A percentile compares a stretch with the other conserved stretches of the same genome.
phyloP scores from a whole-genome alignment of 179 eudicot species.

The Beta corolliflora region DNA sequence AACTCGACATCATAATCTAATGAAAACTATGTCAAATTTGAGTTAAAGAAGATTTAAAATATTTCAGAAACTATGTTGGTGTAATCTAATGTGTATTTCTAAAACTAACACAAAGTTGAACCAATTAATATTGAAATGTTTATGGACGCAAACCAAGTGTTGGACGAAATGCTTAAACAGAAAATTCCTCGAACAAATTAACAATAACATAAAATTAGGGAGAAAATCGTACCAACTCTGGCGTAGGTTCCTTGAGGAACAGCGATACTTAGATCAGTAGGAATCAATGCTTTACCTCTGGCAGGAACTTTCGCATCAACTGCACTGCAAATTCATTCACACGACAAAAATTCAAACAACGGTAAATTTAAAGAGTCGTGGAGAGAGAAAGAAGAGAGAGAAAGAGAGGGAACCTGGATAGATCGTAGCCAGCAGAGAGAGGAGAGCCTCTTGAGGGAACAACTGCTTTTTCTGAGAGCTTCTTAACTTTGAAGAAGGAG shows the following conservation, averaged over 20 bases:
- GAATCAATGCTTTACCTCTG: conserved; percentile 82
- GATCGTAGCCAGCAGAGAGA: conserved; percentile 78
- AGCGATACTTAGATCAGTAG: conserved; percentile 86
- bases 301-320: conserved; percentile 67
- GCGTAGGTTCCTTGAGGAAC: conserved; percentile 87
- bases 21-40: not conserved
- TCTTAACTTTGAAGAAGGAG: conserved; percentile 57
- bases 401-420: conserved; percentile 54
- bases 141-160: conserved; percentile 9
- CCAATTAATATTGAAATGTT: not conserved
- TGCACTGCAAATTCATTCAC: conserved; percentile 41
- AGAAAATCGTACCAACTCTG: conserved; percentile 57
- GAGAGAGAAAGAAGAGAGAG: not conserved
- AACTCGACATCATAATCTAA: not conserved
- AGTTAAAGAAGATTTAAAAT: too few relatives aligned
- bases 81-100: too few relatives aligned
- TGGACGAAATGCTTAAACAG: conserved; percentile 21
- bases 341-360: not conserved
- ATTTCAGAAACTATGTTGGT: too few relatives aligned
- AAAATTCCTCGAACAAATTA: not conserved
- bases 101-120: too few relatives aligned
- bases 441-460: conserved; percentile 66
- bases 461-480: conserved; percentile 72
- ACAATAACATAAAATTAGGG: too few relatives aligned
- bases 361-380: too few relatives aligned